These are phyloP conservation scores for Saccharomycopsis guyanensis DNA, from an alignment of 805 yeast genomes.

Conservation along the genomic window DNA sequence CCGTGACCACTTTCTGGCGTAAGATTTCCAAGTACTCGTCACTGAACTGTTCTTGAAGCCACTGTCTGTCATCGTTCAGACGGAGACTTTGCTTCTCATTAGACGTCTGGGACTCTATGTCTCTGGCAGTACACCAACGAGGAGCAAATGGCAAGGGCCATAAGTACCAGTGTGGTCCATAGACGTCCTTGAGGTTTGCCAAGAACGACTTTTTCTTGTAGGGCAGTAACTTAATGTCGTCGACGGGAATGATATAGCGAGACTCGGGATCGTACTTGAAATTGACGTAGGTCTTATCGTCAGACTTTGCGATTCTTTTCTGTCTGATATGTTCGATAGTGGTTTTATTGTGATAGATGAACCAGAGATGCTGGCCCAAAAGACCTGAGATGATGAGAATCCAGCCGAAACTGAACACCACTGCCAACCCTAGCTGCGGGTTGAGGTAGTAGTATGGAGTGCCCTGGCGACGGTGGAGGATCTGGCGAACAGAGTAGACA, in stretches of 20 bases:
- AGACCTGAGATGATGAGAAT: slow-evolving; percentile 7
- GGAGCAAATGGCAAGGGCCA: slow-evolving; percentile 15
- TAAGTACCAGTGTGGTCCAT: slow-evolving; percentile 3
- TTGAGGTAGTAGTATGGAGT: slow-evolving; percentile 6
- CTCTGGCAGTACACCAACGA: not conserved
- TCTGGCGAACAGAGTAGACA: slow-evolving; percentile 11
- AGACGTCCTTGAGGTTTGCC: slow-evolving; percentile 12
- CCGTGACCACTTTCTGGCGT: slow-evolving; percentile 8
- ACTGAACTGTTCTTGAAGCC: slow-evolving; percentile 14
- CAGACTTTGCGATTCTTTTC: not conserved
- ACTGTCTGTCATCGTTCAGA: slow-evolving; percentile 1
- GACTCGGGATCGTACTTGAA: not conserved
- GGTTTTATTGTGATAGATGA: slow-evolving; percentile 13
- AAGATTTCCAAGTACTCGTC: slow-evolving; percentile 13
- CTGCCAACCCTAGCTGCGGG: slow-evolving; percentile 13
- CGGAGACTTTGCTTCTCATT: not conserved
- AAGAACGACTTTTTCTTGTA: slow-evolving; percentile 10
- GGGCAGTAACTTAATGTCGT: slow-evolving; percentile 3
- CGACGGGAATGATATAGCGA: slow-evolving; percentile 9
- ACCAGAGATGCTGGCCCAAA: slow-evolving; percentile 14
- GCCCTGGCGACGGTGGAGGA: not conserved
- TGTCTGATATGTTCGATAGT: slow-evolving; percentile 16
- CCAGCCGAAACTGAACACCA: slow-evolving; percentile 13
- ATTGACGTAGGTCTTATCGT: slow-evolving; percentile 10
- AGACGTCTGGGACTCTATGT: not conserved